Base-by-base conservation (phyloP, 2,329 filamentous ascomycete genomes). In the Colletotrichum sidae region DNA sequence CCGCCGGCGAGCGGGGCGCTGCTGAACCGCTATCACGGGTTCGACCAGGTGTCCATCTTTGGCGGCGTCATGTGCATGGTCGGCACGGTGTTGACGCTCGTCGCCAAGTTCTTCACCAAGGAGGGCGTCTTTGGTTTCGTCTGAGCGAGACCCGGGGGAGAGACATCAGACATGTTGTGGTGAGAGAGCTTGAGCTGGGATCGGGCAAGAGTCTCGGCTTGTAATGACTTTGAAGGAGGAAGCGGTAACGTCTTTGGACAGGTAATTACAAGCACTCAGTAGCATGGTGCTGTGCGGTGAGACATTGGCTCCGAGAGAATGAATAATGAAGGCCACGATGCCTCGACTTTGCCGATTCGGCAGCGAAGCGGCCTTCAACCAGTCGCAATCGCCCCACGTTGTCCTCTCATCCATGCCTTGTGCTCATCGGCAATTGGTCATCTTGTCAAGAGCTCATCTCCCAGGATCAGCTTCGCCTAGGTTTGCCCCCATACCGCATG, bases 1-100 rank as follows among this genome's bases (percentile, higher is more conserved):
- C 79, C 81, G 10, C 83, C 83, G 0, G 74, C 83, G 55, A 82
- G 78, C 60, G 83, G 83, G 4, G 78, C 75, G 0, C 72, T 84
- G 47, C 71, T 84, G 10, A 71, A 76, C 10, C 65, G 57, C 15
- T 81, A 79, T 63, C 72, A 73, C 1, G 76, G 76, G 0, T 83
- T 78, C 65, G 63, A 69, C 2, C 66, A 80, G 67, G 70, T 76
- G 3, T 76, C 76, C 17, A 63, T 64, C 10, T 67, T 68, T 35
- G 53, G 65, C 35, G 65, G 67, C 5, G 47, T 50, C 5, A 25
- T 56, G 12, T 60, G 55, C n/a, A 50, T 67, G 41, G 33, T 42
- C 4, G 70, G 72, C 3, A 59, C 62, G 2, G 15, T 51, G 10
- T 15, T 70, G 2, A 55, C 67, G 5, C 15, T 70, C 13, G 8